Percentiles rank a stretch among this genome's conserved stretches.
phyloP scores from a whole-genome alignment of 2,329 filamentous ascomycete species.

The Phaeosphaeriaceae sp. region DNA sequence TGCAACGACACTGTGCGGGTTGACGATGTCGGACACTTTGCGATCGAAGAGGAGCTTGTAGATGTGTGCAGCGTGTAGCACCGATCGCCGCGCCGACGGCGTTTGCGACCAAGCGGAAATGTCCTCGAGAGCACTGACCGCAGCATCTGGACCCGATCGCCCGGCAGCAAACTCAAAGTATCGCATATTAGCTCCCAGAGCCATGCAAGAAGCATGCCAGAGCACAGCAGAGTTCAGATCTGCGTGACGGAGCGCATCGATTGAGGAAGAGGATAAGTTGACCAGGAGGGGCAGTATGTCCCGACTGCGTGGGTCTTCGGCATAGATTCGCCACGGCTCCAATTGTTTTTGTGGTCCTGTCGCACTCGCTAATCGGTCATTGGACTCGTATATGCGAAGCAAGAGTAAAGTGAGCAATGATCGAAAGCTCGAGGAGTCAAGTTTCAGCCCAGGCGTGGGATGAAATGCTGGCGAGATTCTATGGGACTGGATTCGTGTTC shows the following conservation, averaged over 20 bases:
- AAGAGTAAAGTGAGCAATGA: slow-evolving; percentile 42
- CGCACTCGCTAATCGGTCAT: slow-evolving; percentile 40
- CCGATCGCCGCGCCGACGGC: slow-evolving; percentile 58
- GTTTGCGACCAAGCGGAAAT: slow-evolving; percentile 62
- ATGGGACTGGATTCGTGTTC: slow-evolving; percentile 38
- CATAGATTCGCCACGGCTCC: slow-evolving; percentile 53
- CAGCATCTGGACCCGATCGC: slow-evolving; percentile 56
- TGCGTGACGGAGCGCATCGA: slow-evolving; percentile 52
- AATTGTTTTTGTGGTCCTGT: slow-evolving; percentile 37
- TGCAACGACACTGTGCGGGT: slow-evolving; percentile 59
- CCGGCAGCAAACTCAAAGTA: slow-evolving; percentile 63
- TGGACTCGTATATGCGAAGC: slow-evolving; percentile 44
- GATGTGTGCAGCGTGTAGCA: slow-evolving; percentile 62
- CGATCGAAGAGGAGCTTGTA: slow-evolving; percentile 61
- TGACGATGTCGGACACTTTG: slow-evolving; percentile 61
- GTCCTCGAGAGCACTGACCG: slow-evolving; percentile 58
- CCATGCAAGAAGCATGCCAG: slow-evolving; percentile 64
- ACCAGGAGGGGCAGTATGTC: slow-evolving; percentile 47
- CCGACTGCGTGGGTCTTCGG: slow-evolving; percentile 57
- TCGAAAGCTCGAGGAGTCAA: slow-evolving; percentile 39
- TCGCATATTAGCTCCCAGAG: slow-evolving; percentile 60
- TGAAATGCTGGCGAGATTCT: slow-evolving; percentile 44
- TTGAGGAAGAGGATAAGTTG: slow-evolving; percentile 50
- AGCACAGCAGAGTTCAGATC: slow-evolving; percentile 60
- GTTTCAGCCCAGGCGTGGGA: slow-evolving; percentile 41